phyloP scores from a whole-genome alignment of 345 rosid species.

The Eucalyptus brandiana region DNA sequence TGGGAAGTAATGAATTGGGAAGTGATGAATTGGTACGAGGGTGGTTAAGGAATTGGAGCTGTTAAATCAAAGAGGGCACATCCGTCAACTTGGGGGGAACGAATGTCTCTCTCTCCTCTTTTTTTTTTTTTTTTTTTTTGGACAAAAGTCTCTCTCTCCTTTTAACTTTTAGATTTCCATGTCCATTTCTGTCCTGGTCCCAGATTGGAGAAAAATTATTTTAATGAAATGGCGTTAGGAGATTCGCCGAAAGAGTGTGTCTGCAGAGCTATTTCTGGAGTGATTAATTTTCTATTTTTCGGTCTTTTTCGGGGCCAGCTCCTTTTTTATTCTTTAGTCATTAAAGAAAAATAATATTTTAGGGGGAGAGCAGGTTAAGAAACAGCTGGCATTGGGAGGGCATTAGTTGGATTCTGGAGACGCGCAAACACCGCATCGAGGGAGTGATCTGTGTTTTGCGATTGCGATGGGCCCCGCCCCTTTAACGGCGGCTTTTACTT shows the following conservation, averaged over 20 bases:
- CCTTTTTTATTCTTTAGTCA: not conserved
- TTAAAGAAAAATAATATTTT: not conserved
- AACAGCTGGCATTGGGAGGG: not conserved
- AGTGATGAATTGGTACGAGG: not conserved
- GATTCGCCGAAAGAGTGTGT: not conserved
- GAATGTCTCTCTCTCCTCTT: not conserved
- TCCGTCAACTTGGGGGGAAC: not conserved
- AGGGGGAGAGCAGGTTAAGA: not conserved
- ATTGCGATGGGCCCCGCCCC: not conserved
- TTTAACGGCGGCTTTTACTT: not conserved
- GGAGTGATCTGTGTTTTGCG: not conserved
- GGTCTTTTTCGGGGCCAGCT: not conserved
- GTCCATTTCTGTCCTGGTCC: not conserved
- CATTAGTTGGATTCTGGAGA: not conserved
- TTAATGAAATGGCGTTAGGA: not conserved
- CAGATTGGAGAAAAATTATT: not conserved
- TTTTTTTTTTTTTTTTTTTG: too few species aligned
- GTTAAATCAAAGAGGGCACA: not conserved
- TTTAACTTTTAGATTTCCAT: not conserved
- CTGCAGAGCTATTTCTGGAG: not conserved
- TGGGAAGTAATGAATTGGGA: not conserved
- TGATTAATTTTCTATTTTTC: not conserved
- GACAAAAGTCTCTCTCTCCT: not conserved
- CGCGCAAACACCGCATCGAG: not conserved
- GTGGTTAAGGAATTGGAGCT: not conserved